Evolutionary conservation across 2,329 filamentous ascomycete species (phyloP), one percentile per base, ranked within the genome.

Genomic region (Polychaeton citri): DNA sequence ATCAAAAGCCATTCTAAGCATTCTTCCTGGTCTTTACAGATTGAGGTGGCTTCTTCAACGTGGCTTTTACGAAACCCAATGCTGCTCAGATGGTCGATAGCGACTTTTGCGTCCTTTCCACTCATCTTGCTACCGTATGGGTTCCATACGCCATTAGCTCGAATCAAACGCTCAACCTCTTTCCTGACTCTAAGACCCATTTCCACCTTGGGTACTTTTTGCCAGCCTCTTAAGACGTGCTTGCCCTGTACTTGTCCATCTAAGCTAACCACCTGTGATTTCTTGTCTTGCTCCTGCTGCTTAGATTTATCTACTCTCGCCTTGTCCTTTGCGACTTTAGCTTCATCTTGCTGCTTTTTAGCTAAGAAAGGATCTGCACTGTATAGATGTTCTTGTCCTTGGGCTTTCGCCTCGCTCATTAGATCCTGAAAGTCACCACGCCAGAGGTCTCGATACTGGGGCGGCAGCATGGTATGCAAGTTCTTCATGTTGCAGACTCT

Each of bases 401-500:
- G 78, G 52, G 78, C 81, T 33, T 84, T 66, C 49, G 95, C 88
- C 47, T 77, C 72, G 44, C 74, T 75, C 61, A 95, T 96, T 43
- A 96, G 64, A 3, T 76, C 72, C 43, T 81, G 74, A 47, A 98
- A 94, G 39, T 87, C 78, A 5, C 74, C 74, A 55, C 92, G 93
- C 90, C 90, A 98, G 30, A 95, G 64, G 44, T 83, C 75, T 52
- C 79, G 81, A 61, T 95, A 92, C 40, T 81, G 82, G 0, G 90
- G 90, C 17, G 90, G 90, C 45, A 98, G 69, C 64, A 87, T 88
- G 66, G 86, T 92, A 54, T 94, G 85, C 50, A 95, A 75, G 55
- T 96, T 96, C 60, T 87, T 86, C 78, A 92, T 93, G 54, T 81
- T 95, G 59, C 83, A 88, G 3, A 96, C 82, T 34, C 90, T 74